Base-by-base conservation (phyloP, 805 yeast genomes). In the Barnettozyma botsteinii region DNA sequence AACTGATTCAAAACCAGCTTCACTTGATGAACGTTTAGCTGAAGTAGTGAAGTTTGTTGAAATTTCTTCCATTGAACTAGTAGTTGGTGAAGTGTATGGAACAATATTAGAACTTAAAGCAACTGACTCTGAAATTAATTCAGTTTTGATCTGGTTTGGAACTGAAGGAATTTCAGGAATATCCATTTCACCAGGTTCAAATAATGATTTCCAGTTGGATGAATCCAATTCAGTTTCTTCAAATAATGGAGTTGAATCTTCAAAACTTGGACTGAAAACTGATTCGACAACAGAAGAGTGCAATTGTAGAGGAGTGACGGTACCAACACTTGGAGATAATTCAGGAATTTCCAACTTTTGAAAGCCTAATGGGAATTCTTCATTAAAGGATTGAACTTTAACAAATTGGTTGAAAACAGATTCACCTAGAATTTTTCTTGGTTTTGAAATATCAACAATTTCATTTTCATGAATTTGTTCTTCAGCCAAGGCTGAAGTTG, bases 261-360 rank as follows among this genome's bases (percentile, higher is more conserved):
- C 74, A 21, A 61, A 52, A 28, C 63, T 55, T 28, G 65, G 57
- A 18, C 62, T 56, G 45, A 67, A 63, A 31, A 64, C 53, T 14
- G 77, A 77, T 52, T 77, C 82, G 51, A 80, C 80, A 74, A 79
- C 73, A 42, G 85, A 81, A 51, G 79, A 67, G 48, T 71, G 75
- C 52, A 80, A 65, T 47, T 73, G 70, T 45, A 75, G 59, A 10
- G 81, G 79, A 38, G 80, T 65, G 21, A 66, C 53, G 33, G 66
- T 60, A 12, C 58, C 50, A 30, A 55, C 51, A 18, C 53, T 42
- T 15, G 61, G 57, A 33, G 55, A 45, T 33, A 51, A 38, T 31
- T 53, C 57, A 21, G 52, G 52, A 22, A 43, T 38, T 7, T 51
- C 55, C 30, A 51, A 38, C 34, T 49, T 48, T 7, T 47, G 50